Evolutionary conservation across 352 stramenopile genomes (phyloP), one percentile per base, ranked within the genome.

Genomic region (Phytophthora hibernalis): DNA sequence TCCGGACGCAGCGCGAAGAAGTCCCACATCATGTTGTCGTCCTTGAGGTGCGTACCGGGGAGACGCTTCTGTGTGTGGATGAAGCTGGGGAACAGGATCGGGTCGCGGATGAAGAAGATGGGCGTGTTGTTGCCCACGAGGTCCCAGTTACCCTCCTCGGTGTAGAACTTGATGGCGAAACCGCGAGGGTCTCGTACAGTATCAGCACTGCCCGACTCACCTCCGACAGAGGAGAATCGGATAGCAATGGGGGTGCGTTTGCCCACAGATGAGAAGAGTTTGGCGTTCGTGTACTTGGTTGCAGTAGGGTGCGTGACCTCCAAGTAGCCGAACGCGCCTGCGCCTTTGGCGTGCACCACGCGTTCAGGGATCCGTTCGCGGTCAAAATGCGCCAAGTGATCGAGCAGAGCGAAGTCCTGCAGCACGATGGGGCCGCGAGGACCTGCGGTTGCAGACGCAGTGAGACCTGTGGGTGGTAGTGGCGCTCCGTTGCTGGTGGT

Each of bases 111-210:
- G 69, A 98, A 98, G 72, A 98, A 98, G 33, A 98, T 92, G 12
- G 93, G 93, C 59, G 92, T 98, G 77, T 98, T 98, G 80, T 97
- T 97, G 26, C 91, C 92, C 40, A 98, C 92, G 15, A 98, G 56
- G 72, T 98, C 93, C 88, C 93, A 98, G 74, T 98, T 98, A 24
- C 93, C 93, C 48, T 98, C 91, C 58, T 97, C 86, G 26, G 91
- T 97, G 80, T 98, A 97, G 59, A 98, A 97, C 76, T 98, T 98
- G 42, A 98, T 79, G 5, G 93, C 89, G 68, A 98, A 98, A 1
- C 93, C 93, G n/a, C 93, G 78, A 2, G 90, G 89, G 63, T 98
- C 93, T 5, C 93, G 88, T 13, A 77, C 87, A 12, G 92, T 97
- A 62, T 97, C 91, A 9, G 90, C 79, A 22, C 76, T 90, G 50